A percentile compares a stretch with the other conserved stretches of the same genome.
Evolutionary conservation across 2,329 filamentous ascomycete species (phyloP).

Genomic region (Trichoderma atrobrunneum): DNA sequence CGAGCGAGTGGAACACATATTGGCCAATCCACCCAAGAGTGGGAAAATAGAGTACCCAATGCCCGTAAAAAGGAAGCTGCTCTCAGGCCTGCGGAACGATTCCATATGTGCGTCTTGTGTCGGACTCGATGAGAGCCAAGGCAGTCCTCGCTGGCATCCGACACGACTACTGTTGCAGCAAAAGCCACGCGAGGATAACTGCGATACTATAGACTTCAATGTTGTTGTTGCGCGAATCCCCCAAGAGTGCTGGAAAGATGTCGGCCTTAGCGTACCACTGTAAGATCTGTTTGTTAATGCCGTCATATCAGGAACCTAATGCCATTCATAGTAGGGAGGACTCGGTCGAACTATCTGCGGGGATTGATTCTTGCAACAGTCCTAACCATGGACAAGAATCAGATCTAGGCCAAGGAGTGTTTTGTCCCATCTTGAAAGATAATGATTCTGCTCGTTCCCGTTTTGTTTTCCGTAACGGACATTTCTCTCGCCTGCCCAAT

Average conservation of each 20-base stretch:
- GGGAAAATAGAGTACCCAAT: neutral
- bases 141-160: neutral
- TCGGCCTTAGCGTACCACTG: neutral
- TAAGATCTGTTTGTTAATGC: neutral
- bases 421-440: neutral
- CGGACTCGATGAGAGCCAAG: neutral
- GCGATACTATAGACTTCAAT: neutral
- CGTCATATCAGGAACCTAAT: neutral
- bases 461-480: neutral
- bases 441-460: accelerated
- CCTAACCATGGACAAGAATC: neutral
- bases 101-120: neutral
- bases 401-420: neutral
- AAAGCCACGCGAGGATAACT: neutral
- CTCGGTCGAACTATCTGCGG: too few species aligned
- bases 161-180: neutral
- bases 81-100: neutral
- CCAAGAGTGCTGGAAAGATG: neutral
- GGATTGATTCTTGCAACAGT: too few species aligned
- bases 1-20: neutral
- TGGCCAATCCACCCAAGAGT: neutral
- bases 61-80: neutral
- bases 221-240: accelerated
- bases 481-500: neutral
- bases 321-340: neutral